Percentiles rank a stretch among this genome's conserved stretches.
Evolutionary conservation across 2,329 filamentous ascomycete species (phyloP).

Genomic region (Dactylonectria estremocensis): DNA sequence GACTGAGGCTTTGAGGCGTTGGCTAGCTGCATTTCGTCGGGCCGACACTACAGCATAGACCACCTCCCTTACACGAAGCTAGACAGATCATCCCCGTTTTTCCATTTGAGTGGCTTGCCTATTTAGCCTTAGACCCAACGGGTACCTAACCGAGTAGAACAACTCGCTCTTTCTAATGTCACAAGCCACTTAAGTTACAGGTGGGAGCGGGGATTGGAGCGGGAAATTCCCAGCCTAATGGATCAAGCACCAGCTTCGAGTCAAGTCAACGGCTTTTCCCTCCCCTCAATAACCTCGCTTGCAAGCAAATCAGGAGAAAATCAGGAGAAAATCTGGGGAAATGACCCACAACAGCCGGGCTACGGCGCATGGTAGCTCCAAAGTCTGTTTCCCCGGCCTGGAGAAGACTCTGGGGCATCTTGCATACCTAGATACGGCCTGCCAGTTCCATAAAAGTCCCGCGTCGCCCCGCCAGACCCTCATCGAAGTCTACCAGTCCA

Average conservation of each 20-base stretch:
- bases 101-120: no score
- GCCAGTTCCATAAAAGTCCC: background rate
- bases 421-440: background rate
- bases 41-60: background rate
- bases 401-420: background rate
- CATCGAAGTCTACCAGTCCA: background rate
- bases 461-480: no score
- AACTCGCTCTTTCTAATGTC: no score
- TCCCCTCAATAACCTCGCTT: background rate
- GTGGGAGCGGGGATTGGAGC: no score
- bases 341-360: background rate
- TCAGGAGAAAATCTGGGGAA: background rate
- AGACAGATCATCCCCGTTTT: no score
- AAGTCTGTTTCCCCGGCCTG: background rate
- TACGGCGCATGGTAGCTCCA: background rate
- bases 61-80: background rate
- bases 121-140: no score
- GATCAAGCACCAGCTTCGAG: background rate
- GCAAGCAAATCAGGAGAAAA: background rate
- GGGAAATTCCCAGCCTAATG: no score
- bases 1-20: background rate
- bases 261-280: background rate
- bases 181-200: no score
- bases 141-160: no score
- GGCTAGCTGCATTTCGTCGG: background rate